These are phyloP conservation scores for Schizosaccharomyces japonicus DNA, from an alignment of 805 yeast genomes.

Conservation along the genomic window DNA sequence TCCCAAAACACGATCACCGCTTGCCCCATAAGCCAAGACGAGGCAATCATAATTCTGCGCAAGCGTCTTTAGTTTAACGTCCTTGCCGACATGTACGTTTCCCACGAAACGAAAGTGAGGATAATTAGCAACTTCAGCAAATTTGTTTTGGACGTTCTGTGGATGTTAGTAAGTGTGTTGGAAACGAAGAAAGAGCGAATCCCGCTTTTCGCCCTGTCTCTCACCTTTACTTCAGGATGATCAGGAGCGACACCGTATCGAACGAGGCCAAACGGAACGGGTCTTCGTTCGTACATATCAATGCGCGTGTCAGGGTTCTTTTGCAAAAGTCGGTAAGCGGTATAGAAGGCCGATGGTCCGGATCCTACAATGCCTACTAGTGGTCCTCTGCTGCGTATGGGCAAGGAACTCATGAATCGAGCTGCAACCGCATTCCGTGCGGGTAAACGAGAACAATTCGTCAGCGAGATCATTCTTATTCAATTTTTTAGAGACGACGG, in stretches of 20 bases:
- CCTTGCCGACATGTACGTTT: constrained; percentile 43
- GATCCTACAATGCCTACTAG: constrained; percentile 64
- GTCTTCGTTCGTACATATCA: constrained; percentile 61
- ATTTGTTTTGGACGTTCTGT: constrained; percentile 34
- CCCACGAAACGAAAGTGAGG: constrained; percentile 38
- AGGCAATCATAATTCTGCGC: constrained; percentile 42
- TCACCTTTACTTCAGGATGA: constrained; percentile 72
- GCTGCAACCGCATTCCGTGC: too few relatives aligned
- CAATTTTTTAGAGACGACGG: too few relatives aligned
- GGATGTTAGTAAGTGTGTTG: background rate
- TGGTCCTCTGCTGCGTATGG: too few relatives aligned
- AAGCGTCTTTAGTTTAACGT: constrained; percentile 28
- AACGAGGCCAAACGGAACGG: constrained; percentile 78
- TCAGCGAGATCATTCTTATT: too few relatives aligned
- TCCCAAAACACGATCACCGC: constrained; percentile 27
- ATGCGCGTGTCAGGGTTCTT: constrained; percentile 23
- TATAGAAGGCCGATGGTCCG: constrained; percentile 92
- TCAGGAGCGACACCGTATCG: constrained; percentile 98
- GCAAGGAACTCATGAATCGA: too few relatives aligned
- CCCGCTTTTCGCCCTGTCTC: background rate
- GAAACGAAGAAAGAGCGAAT: background rate
- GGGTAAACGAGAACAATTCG: too few relatives aligned
- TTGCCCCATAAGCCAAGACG: constrained; percentile 58
- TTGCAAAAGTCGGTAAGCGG: constrained; percentile 49
- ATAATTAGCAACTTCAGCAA: constrained; percentile 25